Evolutionary conservation across 2,329 filamentous ascomycete genomes (phyloP), one percentile per base, ranked within the genome.

Genomic region (Pyrenophora seminiperda): DNA sequence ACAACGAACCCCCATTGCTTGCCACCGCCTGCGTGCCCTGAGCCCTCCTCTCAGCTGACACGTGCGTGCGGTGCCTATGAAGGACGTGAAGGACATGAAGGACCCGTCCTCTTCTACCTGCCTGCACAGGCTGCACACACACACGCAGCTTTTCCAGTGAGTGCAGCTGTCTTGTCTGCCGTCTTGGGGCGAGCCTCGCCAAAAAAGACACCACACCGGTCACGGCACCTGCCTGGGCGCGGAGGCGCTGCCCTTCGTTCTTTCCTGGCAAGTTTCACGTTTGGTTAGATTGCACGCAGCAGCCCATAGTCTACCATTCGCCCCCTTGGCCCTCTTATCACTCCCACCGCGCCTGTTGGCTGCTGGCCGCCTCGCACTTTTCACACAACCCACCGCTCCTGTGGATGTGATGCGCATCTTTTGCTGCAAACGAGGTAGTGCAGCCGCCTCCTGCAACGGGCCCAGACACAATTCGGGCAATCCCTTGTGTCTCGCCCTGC

Each of bases 271-370:
- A 51, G 65, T 71, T 67, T 66, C 67, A 67, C 56, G 58, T 62
- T 54, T 58, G 54, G 54, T 64, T 70, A 66, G 63, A 71, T 70
- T 70, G 62, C 65, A 61, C 62, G 57, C 58, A 60, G 58, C 36
- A 54, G 50, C 43, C 50, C 40, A 45, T 43, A 53, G 54, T 53
- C 41, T 51, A 43, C 53, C 48, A 67, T 68, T 69, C 66, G 66
- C 56, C 22, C 22, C 22, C 24, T 11, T 27, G 7, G 4, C 24
- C 24, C 13, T 9, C 24, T 27, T 27, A 27, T 27, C 24, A 27
- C 24, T 11, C 7, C 10, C 24, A 27, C 24, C 4, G 4, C 4
- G 24, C 24, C 22, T n/a, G n/a, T n/a, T 62, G 59, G 59, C 61
- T 65, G 56, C n/a, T 39, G 27, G n/a, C 15, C 5, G n/a, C n/a